Evolutionary conservation across 805 yeast species (phyloP).

Genomic region (Saccharomycopsis fibuligera): DNA sequence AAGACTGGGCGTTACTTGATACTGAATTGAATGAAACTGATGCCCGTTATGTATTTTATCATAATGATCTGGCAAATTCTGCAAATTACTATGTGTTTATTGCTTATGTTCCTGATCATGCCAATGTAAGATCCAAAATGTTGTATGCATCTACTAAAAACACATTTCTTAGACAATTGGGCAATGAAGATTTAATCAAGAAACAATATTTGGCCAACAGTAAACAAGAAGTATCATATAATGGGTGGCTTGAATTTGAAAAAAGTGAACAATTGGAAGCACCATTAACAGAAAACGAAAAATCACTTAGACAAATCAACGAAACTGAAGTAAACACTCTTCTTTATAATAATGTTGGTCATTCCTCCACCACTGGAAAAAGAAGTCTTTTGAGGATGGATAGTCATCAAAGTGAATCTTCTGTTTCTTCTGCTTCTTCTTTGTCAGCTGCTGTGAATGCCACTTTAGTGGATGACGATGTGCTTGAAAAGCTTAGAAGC

Average conservation of each 20-base stretch:
- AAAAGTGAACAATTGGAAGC: constrained; percentile 33
- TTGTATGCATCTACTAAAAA: constrained; percentile 87
- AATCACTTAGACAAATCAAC: constrained; percentile 39
- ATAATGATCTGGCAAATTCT: constrained; percentile 27
- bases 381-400: constrained; percentile 23
- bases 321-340: constrained; percentile 35
- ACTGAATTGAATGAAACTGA: constrained; percentile 27
- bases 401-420: no score
- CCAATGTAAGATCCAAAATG: constrained; percentile 83
- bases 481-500: constrained; percentile 13
- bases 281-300: constrained; percentile 57
- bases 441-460: constrained; percentile 12
- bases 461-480: constrained; percentile 27
- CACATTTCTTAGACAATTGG: constrained; percentile 68
- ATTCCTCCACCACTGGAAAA: constrained; percentile 17
- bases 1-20: constrained; percentile 33
- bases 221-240: constrained; percentile 44
- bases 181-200: constrained; percentile 40
- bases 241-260: constrained; percentile 39
- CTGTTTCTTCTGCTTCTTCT: no score
- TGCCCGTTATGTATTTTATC: constrained; percentile 47
- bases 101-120: constrained; percentile 80
- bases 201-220: constrained; percentile 42
- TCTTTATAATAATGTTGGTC: constrained; percentile 18
- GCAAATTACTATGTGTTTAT: constrained; percentile 48